These are phyloP conservation scores for Artomyces pyxidatus DNA, from an alignment of 768 basidiomycete genomes.

Conservation along the genomic window DNA sequence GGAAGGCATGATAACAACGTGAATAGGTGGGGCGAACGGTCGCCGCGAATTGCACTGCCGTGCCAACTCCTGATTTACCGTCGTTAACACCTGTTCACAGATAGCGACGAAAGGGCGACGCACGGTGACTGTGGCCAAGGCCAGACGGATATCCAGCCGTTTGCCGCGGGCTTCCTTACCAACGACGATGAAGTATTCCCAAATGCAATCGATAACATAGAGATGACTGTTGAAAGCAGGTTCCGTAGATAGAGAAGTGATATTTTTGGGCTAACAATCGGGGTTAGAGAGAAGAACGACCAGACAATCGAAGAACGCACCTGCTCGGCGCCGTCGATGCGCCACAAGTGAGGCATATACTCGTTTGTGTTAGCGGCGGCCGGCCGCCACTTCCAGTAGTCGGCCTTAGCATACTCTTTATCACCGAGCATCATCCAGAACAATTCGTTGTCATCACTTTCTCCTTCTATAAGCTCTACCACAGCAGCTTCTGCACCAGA, in stretches of 20 bases:
- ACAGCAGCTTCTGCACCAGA: slow-evolving; percentile 30
- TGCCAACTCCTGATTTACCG: slow-evolving; percentile 46
- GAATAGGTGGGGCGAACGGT: slow-evolving; percentile 68
- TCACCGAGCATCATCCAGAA: slow-evolving; percentile 87
- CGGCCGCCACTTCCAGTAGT: slow-evolving; percentile 75
- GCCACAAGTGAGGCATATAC: too few species aligned
- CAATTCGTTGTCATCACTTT: slow-evolving; percentile 64
- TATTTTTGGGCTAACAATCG: slow-evolving; percentile 36
- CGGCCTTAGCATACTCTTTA: slow-evolving; percentile 64
- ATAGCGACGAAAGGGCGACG: slow-evolving; percentile 7
- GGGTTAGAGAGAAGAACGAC: slow-evolving; percentile 1
- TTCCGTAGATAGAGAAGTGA: slow-evolving; percentile 37
- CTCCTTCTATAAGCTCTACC: slow-evolving; percentile 57
- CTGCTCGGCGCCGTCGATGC: slow-evolving; percentile 22
- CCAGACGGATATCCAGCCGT: slow-evolving; percentile 53
- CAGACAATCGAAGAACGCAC: slow-evolving; percentile 29
- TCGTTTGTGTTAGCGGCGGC: too few species aligned
- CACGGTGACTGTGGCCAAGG: slow-evolving; percentile 51
- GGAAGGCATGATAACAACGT: slow-evolving; percentile 67
- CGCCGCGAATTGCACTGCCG: slow-evolving; percentile 38
- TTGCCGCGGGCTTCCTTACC: slow-evolving; percentile 56
- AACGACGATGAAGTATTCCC: slow-evolving; percentile 75
- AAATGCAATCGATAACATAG: slow-evolving; percentile 65
- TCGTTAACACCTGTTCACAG: not conserved
- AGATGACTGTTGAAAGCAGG: slow-evolving; percentile 36